phyloP scores from a whole-genome alignment of 2,329 filamentous ascomycete species.

The Aaosphaeria arxii region DNA sequence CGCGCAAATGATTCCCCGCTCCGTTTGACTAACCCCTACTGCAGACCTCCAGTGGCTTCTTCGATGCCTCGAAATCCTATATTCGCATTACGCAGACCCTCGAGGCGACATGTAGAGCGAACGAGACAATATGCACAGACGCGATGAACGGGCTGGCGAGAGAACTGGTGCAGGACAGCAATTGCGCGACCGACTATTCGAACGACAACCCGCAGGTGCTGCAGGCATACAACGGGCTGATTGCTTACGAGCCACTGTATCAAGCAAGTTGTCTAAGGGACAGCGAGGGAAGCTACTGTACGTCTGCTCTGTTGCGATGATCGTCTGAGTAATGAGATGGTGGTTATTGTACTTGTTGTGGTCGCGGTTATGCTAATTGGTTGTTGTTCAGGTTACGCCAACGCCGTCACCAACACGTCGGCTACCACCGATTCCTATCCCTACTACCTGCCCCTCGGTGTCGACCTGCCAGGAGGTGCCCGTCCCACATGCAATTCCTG shows the following conservation, averaged over 20 bases:
- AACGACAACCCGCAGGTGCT: constrained; percentile 67
- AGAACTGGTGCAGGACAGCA: constrained; percentile 58
- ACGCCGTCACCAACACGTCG: constrained; percentile 75
- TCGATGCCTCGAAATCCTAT: constrained; percentile 70
- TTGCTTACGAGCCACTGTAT: constrained; percentile 76
- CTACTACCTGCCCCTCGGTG: constrained; percentile 82
- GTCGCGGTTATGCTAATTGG: constrained; percentile 6
- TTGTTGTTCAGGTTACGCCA: constrained; percentile 59
- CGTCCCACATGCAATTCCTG: constrained; percentile 75
- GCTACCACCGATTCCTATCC: constrained; percentile 69
- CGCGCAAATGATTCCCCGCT: neutral
- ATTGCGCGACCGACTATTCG: constrained; percentile 71
- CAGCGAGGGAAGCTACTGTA: constrained; percentile 64
- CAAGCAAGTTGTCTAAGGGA: constrained; percentile 76
- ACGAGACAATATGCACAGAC: constrained; percentile 62
- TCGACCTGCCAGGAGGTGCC: constrained; percentile 62
- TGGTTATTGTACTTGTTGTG: constrained; percentile 47
- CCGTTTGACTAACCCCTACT: constrained; percentile 6
- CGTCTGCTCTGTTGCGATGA: constrained; percentile 22
- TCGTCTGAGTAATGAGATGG: no score
- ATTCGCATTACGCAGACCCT: constrained; percentile 73
- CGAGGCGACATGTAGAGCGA: constrained; percentile 71
- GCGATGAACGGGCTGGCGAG: constrained; percentile 64
- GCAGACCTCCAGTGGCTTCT: constrained; percentile 80
- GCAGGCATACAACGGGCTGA: constrained; percentile 72